Evolutionary conservation across 139 green algal genomes (phyloP), one percentile per base, ranked within the genome.

Genomic region (Tetradesmus lagerheimii): DNA sequence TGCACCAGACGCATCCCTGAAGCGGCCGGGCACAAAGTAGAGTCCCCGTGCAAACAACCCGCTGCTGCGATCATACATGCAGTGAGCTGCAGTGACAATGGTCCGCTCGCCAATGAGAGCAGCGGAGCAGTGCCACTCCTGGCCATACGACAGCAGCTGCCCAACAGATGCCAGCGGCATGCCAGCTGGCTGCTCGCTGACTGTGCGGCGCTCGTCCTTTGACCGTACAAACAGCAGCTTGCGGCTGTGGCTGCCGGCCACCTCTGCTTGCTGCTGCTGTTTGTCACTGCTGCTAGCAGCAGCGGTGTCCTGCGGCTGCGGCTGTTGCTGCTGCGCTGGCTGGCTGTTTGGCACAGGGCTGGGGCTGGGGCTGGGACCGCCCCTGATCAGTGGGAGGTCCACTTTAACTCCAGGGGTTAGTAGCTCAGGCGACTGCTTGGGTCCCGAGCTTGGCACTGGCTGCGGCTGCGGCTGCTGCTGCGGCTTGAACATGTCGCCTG

Each of bases 1-100:
- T 20, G 38, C 39, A 31, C 57, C 57, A 15, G 35, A 27, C 23
- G 31, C 66, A n/a, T 77, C 82, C 23, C 82, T 31, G 82, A 87
- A 87, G 34, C 82, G 53, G 38, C 82, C 82, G 11, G 82, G 82
- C 4, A 87, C 45, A n/a, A 87, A 87, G 82, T 87, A 87, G 23
- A 87, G 57, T 4, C 53, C 82, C 2, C 57, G 34, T 16, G 82
- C 82, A 53, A 87, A 87, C 31, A 35, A 29, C 23, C 82, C 82
- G 16, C 23, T 79, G 23, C 12, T 35, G 34, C 82, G 53, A 34
- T 87, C 82, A 50, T 71, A 87, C 53, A 87, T 57, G 35, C 82
- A 87, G 38, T 87, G 53, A 1, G 82, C 82, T 53, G 82, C 82
- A 15, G 82, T 87, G 23, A 87, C 23, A 35, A 87, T 87, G 4